Conservation (phyloP, 2,329 filamentous ascomycete genomes). For the Alternaria ventricosa region DNA sequence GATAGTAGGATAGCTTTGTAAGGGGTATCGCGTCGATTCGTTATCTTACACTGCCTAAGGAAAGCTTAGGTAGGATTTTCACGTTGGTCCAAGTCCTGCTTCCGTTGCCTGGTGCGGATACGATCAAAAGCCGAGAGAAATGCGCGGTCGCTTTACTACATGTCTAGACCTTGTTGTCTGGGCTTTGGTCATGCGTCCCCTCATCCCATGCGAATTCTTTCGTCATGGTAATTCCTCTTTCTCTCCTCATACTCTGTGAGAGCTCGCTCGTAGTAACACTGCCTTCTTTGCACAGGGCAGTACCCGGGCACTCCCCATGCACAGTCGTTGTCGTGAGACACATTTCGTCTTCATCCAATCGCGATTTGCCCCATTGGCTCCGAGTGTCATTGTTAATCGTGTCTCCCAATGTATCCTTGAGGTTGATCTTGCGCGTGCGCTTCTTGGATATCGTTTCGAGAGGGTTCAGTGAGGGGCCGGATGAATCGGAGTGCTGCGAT, state of each 20-base stretch:
- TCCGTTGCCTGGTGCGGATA: neutral
- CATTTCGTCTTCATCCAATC: conserved; percentile 32
- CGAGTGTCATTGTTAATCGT: conserved; percentile 3
- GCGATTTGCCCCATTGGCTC: conserved; percentile 19
- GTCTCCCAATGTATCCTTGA: conserved; percentile 20
- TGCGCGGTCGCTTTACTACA: neutral
- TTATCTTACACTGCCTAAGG: too few relatives aligned
- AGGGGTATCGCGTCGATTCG: too few relatives aligned
- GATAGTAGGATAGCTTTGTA: too few relatives aligned
- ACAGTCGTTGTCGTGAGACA: conserved; percentile 25
- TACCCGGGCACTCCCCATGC: conserved; percentile 4
- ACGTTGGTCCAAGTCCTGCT: neutral
- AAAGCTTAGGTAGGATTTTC: neutral
- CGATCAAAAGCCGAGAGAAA: neutral
- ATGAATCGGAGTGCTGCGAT: conserved; percentile 7
- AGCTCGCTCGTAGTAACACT: neutral
- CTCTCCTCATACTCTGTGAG: neutral
- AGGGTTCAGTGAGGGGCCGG: conserved; percentile 11
- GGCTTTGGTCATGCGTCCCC: neutral
- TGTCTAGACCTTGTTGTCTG: neutral
- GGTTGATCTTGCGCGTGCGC: conserved; percentile 25
- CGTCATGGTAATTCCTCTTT: conserved; percentile 21
- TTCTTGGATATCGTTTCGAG: conserved; percentile 33
- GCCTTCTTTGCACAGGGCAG: neutral
- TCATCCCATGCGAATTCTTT: conserved; percentile 33